phyloP scores from a whole-genome alignment of 768 basidiomycete genomes.

The Boletus speciosus region DNA sequence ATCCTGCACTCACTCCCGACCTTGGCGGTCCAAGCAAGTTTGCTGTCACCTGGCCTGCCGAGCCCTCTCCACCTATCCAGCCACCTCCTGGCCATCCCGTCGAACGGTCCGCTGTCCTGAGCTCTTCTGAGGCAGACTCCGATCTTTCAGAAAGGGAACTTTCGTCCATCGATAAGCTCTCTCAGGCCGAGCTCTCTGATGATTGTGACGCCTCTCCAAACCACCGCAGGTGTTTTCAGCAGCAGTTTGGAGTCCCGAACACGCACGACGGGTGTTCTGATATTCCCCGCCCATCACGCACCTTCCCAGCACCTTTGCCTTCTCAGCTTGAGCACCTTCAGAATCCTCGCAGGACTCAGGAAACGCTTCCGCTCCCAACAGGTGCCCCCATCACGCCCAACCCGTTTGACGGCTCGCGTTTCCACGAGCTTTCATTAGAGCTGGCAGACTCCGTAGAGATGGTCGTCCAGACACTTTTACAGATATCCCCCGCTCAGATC shows the following conservation, averaged over 20 bases:
- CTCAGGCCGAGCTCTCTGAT: conserved; percentile 32
- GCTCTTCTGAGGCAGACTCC: conserved; percentile 51
- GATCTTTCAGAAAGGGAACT: conserved; percentile 47
- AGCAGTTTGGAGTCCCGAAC: conserved; percentile 19
- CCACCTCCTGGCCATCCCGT: conserved; percentile 31
- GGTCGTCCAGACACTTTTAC: conserved; percentile 87
- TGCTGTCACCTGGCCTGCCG: conserved; percentile 55
- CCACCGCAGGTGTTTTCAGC: conserved; percentile 25
- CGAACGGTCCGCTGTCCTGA: conserved; percentile 41
- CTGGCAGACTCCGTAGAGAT: conserved; percentile 89
- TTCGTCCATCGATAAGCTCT: conserved; percentile 29
- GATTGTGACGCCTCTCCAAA: conserved; percentile 26
- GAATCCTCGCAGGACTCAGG: conserved; percentile 53
- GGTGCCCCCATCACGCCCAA: conserved; percentile 18
- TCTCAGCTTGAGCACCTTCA: conserved; percentile 72
- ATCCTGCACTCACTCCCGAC: conserved; percentile 45
- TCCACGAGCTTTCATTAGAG: conserved; percentile 77
- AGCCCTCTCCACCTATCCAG: conserved; percentile 39
- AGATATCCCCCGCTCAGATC: conserved; percentile 85
- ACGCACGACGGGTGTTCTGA: conserved; percentile 26
- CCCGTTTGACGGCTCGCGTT: conserved; percentile 31
- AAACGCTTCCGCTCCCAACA: conserved; percentile 8
- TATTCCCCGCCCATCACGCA: conserved; percentile 63
- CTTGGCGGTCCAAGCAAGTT: conserved; percentile 52
- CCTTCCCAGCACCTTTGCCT: conserved; percentile 77